Percentiles rank a stretch among this genome's conserved stretches.
Evolutionary conservation across 78 protist genomes (phyloP).

Genomic region (Neovahlkampfia damariscottae): DNA sequence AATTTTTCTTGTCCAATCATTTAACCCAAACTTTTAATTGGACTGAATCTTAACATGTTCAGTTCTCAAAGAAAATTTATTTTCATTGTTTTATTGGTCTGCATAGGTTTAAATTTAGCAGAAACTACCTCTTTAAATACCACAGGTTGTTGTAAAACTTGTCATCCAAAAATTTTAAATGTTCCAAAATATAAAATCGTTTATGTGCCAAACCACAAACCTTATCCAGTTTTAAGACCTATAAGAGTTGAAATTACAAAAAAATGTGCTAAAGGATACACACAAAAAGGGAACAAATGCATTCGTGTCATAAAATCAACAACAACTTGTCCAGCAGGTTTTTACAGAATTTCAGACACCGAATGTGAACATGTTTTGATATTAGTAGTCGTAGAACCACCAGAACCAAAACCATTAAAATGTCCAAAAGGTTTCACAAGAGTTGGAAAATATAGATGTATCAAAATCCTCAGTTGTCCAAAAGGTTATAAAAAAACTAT

Average conservation of each 20-base stretch:
- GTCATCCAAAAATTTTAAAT: too few relatives aligned
- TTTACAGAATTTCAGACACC: not conserved
- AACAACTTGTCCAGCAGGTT: not conserved
- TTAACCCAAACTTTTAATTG: too few relatives aligned
- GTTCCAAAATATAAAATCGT: too few relatives aligned
- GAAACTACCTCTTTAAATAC: too few relatives aligned
- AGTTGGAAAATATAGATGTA: not conserved
- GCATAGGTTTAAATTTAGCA: too few relatives aligned
- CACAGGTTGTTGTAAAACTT: too few relatives aligned
- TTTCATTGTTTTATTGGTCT: too few relatives aligned
- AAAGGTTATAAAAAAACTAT: not conserved
- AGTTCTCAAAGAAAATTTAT: too few relatives aligned
- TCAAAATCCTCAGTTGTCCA: not conserved
- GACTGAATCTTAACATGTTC: too few relatives aligned
- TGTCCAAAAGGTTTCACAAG: not conserved
- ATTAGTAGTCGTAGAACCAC: not conserved
- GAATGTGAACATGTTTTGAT: not conserved
- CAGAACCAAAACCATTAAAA: not conserved
- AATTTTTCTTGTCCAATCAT: too few relatives aligned
- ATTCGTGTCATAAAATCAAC: not conserved
- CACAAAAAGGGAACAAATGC: not conserved
- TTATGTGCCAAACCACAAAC: too few relatives aligned
- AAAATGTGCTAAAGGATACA: not conserved
- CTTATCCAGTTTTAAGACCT: not conserved
- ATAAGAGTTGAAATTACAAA: not conserved